phyloP scores from a whole-genome alignment of 2,329 filamentous ascomycete genomes.

The Fusarium oxysporum region DNA sequence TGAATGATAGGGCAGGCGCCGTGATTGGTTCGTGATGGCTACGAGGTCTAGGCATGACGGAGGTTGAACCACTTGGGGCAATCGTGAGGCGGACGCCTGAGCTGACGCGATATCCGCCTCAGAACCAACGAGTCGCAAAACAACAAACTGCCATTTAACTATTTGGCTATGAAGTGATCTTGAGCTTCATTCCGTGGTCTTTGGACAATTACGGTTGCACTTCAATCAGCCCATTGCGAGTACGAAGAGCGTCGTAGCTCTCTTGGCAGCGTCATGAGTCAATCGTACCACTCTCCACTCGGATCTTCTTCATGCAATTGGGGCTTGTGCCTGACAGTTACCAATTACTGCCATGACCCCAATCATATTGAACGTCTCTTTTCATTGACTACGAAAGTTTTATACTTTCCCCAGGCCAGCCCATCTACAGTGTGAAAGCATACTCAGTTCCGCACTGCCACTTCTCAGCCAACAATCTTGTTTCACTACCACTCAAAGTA shows the following conservation, averaged over 20 bases:
- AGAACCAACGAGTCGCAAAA: background rate
- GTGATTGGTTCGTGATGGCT: conserved; percentile 14
- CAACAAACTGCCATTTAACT: rapidly evolving
- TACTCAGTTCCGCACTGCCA: conserved; percentile 21
- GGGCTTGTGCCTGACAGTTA: rapidly evolving
- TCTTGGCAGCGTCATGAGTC: background rate
- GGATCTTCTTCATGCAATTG: background rate
- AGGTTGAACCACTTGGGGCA: background rate
- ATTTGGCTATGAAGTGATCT: rapidly evolving
- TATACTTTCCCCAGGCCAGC: rapidly evolving
- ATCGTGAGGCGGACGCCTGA: background rate
- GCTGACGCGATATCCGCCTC: background rate
- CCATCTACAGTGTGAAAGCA: background rate
- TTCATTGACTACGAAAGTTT: background rate
- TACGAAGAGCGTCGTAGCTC: background rate
- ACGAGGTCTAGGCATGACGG: background rate
- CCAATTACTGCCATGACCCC: background rate
- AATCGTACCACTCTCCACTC: background rate
- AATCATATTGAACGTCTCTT: background rate
- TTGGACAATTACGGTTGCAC: rapidly evolving
- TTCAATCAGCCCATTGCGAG: background rate
- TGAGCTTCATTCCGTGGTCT: rapidly evolving
- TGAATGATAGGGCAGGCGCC: rapidly evolving
- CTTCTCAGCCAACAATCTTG: background rate
- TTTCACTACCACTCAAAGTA: background rate